A percentile compares a stretch with the other conserved stretches of the same genome.
Conservation (phyloP, 202 grass and related monocot species). For the Panicum hallii region DNA sequence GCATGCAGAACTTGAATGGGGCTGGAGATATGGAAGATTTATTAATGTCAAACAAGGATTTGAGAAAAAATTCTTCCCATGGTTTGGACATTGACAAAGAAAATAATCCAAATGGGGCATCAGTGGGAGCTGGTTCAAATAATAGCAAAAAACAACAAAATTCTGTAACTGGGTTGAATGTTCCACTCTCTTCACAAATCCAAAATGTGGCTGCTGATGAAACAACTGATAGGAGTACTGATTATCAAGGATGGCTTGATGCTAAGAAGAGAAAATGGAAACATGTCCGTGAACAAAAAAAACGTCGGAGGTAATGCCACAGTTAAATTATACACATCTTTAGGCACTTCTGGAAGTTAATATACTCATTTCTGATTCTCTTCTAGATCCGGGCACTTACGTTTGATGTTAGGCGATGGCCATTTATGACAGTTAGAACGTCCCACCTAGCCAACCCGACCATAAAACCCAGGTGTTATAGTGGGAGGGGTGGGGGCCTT, state of each 20-base stretch:
- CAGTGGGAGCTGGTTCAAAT: slow-evolving; percentile 43
- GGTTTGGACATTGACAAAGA: slow-evolving; percentile 65
- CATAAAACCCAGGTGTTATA: too few species aligned
- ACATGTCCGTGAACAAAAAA: slow-evolving; percentile 69
- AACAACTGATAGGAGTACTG: slow-evolving; percentile 62
- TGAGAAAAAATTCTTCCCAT: slow-evolving; percentile 49
- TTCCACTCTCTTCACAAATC: slow-evolving; percentile 39
- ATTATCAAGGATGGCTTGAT: slow-evolving; percentile 98
- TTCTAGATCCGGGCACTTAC: not conserved
- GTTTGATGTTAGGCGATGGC: slow-evolving; percentile 14
- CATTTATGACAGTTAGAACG: too few species aligned
- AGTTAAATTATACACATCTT: slow-evolving; percentile 27
- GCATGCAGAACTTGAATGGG: slow-evolving; percentile 51
- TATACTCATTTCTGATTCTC: slow-evolving; percentile 16
- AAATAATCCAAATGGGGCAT: slow-evolving; percentile 63
- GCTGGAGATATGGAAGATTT: slow-evolving; percentile 84
- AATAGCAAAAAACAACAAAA: slow-evolving; percentile 43
- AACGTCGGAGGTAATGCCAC: slow-evolving; percentile 66
- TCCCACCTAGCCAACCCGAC: too few species aligned
- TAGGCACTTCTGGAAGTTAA: not conserved
- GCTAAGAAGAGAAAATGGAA: slow-evolving; percentile 96
- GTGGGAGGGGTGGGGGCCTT: too few species aligned
- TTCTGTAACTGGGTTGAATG: slow-evolving; percentile 44
- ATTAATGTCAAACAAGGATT: slow-evolving; percentile 48
- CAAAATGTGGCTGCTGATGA: slow-evolving; percentile 51